Evolutionary conservation across 495 filamentous ascomycete genomes (phyloP).

Genomic region (Aspergillus incahuasiensis): DNA sequence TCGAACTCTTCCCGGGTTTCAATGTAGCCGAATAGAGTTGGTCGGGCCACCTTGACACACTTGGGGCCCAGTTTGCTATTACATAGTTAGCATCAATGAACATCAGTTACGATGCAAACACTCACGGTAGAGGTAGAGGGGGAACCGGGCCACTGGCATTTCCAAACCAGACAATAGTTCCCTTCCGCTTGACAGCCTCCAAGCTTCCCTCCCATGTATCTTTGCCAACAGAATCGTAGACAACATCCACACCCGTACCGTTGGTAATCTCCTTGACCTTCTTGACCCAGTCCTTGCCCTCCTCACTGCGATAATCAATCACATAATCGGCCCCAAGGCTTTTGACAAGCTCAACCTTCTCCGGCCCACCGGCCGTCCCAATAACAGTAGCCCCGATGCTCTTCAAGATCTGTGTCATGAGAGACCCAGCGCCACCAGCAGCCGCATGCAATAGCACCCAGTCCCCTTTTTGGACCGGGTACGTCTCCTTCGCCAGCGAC

Average conservation of each 20-base stretch:
- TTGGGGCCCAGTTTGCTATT: conserved; percentile 59
- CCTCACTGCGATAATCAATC: conserved; percentile 66
- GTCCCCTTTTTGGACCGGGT: conserved; percentile 68
- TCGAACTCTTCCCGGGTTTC: conserved; percentile 71
- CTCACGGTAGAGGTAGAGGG: conserved; percentile 64
- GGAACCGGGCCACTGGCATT: conserved; percentile 82
- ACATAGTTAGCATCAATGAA: not conserved
- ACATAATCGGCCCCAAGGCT: conserved; percentile 65
- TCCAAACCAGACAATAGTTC: conserved; percentile 79
- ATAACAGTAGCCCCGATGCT: conserved; percentile 74
- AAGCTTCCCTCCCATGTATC: conserved; percentile 81
- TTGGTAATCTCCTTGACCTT: conserved; percentile 66
- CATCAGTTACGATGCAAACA: not conserved
- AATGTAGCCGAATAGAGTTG: conserved; percentile 71
- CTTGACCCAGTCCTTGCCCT: conserved; percentile 59
- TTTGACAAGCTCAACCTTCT: conserved; percentile 68
- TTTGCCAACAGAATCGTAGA: conserved; percentile 89
- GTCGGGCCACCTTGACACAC: conserved; percentile 75
- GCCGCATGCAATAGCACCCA: conserved; percentile 89
- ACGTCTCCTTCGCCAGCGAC: conserved; percentile 72
- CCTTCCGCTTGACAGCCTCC: conserved; percentile 74
- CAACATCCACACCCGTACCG: conserved; percentile 66
- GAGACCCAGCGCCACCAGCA: conserved; percentile 79
- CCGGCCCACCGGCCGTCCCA: conserved; percentile 70
- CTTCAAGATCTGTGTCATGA: conserved; percentile 71